phyloP scores from a whole-genome alignment of 179 eudicot genomes.

The Beta corolliflora region DNA sequence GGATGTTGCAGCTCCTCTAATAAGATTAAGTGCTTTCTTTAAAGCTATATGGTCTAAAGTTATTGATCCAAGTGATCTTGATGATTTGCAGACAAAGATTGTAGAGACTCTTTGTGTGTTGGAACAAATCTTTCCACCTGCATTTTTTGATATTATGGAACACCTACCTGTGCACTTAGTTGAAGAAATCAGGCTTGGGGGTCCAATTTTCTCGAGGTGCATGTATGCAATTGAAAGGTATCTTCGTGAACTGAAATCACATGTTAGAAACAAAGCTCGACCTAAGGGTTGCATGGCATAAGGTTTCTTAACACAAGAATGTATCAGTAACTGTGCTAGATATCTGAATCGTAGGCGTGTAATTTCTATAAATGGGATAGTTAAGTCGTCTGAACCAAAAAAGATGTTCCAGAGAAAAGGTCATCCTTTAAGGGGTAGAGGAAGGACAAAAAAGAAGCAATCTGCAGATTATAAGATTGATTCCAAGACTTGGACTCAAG shows the following conservation, averaged over 20 bases:
- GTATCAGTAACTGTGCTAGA: conserved; percentile 3
- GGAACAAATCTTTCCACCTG: conserved; percentile 24
- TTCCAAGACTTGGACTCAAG: not conserved
- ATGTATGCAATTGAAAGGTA: conserved; percentile 22
- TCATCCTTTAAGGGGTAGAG: not conserved
- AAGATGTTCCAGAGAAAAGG: not conserved
- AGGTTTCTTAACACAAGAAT: conserved; percentile 11
- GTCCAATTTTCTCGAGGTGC: conserved; percentile 7
- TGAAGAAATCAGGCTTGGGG: not conserved
- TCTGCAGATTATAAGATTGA: not conserved
- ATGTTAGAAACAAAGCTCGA: conserved; percentile 18
- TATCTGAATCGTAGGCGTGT: not conserved
- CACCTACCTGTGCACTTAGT: conserved; percentile 31
- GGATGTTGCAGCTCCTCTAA: conserved; percentile 5
- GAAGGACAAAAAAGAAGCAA: not conserved
- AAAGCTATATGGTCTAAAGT: not conserved
- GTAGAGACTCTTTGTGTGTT: conserved; percentile 19
- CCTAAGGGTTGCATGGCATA: conserved; percentile 24
- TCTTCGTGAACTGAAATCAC: conserved; percentile 3
- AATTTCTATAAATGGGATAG: not conserved
- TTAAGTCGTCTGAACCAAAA: too few species aligned
- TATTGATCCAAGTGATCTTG: not conserved
- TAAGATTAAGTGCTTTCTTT: conserved; percentile 11
- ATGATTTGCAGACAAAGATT: not conserved
- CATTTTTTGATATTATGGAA: conserved; percentile 31